A percentile compares a stretch with the other conserved stretches of the same genome.
These are phyloP conservation scores for Spathaspora girioi DNA, from an alignment of 805 yeast genomes.

Conservation along the genomic window DNA sequence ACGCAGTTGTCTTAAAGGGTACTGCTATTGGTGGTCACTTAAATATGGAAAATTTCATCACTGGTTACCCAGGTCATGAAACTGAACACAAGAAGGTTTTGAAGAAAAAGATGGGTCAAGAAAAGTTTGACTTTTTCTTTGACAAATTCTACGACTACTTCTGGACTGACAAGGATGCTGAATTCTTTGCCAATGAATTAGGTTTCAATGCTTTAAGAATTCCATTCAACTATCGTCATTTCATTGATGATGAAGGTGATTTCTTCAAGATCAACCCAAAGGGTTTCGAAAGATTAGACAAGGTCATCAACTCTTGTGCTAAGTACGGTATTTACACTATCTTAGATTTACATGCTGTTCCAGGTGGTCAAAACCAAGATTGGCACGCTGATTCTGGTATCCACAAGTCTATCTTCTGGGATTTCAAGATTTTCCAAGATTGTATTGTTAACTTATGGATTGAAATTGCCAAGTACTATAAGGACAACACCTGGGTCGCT, in stretches of 20 bases:
- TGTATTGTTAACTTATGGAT: constrained; percentile 43
- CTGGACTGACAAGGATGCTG: constrained; percentile 50
- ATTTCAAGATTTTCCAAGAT: constrained; percentile 47
- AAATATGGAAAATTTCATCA: constrained; percentile 55
- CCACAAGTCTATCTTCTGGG: constrained; percentile 49
- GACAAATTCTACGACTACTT: constrained; percentile 51
- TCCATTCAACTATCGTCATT: constrained; percentile 52
- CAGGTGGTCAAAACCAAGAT: constrained; percentile 55
- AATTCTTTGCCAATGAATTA: constrained; percentile 36
- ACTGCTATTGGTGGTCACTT: constrained; percentile 49
- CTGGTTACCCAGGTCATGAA: constrained; percentile 54
- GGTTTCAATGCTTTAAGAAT: constrained; percentile 46
- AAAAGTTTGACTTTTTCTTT: constrained; percentile 46
- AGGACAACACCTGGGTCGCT: constrained; percentile 46
- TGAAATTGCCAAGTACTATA: constrained; percentile 43
- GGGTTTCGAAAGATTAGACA: constrained; percentile 44
- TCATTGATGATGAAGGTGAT: constrained; percentile 44
- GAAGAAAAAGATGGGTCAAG: constrained; percentile 38
- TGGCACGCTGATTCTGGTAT: constrained; percentile 50
- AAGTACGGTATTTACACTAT: constrained; percentile 46
- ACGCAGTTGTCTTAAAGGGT: constrained; percentile 42
- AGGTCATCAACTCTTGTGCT: constrained; percentile 41
- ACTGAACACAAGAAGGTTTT: constrained; percentile 46
- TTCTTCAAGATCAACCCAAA: constrained; percentile 37
- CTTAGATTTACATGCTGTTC: constrained; percentile 46